These are phyloP conservation scores for Aspergillus phoenicis DNA, from an alignment of 2,329 filamentous ascomycete genomes.

Conservation along the genomic window DNA sequence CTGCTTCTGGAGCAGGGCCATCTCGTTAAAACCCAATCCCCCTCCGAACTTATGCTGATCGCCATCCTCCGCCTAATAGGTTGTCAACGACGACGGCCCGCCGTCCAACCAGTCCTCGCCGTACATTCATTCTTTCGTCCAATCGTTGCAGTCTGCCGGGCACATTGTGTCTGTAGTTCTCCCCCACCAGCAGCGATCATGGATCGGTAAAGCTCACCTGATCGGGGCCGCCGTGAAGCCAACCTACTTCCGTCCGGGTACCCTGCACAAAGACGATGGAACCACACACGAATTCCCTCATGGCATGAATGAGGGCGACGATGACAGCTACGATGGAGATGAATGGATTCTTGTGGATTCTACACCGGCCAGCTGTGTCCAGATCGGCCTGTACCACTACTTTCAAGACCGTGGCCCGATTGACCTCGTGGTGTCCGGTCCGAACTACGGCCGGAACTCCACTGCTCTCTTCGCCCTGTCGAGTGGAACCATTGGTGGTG, in stretches of 20 bases:
- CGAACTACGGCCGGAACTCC: conserved; percentile 82
- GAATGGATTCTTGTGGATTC: conserved; percentile 83
- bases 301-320: conserved; percentile 54
- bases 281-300: conserved; percentile 65
- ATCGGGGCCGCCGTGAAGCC: conserved; percentile 86
- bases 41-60: conserved; percentile 5
- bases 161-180: conserved; percentile 91
- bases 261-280: conserved; percentile 65
- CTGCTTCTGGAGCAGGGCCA: no score
- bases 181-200: conserved; percentile 88
- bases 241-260: conserved; percentile 74
- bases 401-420: conserved; percentile 71
- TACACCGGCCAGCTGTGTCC: conserved; percentile 77
- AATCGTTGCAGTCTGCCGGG: conserved; percentile 70
- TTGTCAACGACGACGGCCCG: conserved; percentile 75
- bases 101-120: conserved; percentile 77
- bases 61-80: conserved; percentile 29
- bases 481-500: conserved; percentile 75
- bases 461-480: conserved; percentile 78
- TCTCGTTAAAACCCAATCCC: no score
- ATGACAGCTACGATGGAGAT: conserved; percentile 57
- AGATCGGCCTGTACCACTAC: conserved; percentile 80
- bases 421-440: conserved; percentile 76
- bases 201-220: conserved; percentile 98
- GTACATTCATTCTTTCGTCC: conserved; percentile 74